Conservation (phyloP, 2,329 filamentous ascomycete genomes). For the Gnomoniopsis sp. region DNA sequence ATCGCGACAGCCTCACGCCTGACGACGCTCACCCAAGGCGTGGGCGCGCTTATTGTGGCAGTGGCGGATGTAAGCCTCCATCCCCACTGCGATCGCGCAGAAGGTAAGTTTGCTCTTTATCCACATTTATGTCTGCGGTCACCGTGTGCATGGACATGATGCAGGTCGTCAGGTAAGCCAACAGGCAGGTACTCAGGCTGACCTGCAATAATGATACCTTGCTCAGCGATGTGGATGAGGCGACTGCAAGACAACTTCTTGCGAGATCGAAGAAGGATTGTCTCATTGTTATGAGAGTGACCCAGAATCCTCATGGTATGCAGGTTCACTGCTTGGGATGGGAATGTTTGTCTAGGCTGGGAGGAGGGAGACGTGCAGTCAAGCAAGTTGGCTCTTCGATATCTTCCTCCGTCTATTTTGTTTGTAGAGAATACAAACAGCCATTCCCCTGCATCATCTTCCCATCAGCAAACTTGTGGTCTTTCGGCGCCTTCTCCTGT, state of each 20-base stretch:
- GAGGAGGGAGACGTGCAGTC: background rate
- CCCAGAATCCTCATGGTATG: no score
- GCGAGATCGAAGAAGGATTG: no score
- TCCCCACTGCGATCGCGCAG: background rate
- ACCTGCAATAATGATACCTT: background rate
- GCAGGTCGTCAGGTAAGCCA: background rate
- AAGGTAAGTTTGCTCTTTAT: background rate
- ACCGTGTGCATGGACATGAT: no score
- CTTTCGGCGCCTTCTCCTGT: background rate
- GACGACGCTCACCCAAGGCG: background rate
- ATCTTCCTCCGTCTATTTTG: background rate
- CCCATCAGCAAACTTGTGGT: background rate
- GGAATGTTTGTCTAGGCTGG: background rate
- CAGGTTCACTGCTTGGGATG: background rate
- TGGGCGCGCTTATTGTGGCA: background rate
- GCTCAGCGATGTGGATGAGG: no score
- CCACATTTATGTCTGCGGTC: no score
- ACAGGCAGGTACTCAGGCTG: background rate
- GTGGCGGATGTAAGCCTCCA: background rate
- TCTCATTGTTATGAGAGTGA: no score
- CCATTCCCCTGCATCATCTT: background rate
- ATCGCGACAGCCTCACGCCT: conserved; percentile 1
- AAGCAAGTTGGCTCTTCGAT: background rate
- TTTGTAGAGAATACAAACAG: background rate
- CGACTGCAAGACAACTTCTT: no score